These are phyloP conservation scores for Skeletonema tropicum DNA, from an alignment of 108 stramenopile species.

Conservation along the genomic window DNA sequence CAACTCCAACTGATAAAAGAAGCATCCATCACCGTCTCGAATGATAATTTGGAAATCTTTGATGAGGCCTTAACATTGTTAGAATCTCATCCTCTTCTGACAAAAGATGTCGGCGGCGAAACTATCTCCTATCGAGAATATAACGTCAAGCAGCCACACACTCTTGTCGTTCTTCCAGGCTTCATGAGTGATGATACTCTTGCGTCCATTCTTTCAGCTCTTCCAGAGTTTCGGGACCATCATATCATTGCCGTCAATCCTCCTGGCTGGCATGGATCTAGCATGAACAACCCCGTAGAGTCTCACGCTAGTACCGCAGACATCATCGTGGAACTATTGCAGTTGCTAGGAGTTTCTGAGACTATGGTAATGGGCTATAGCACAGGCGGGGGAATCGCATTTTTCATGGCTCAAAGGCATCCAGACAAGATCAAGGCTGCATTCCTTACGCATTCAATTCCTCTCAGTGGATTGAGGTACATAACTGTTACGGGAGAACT, in stretches of 20 bases:
- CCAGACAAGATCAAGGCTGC: constrained; percentile 27
- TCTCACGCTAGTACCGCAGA: constrained; percentile 35
- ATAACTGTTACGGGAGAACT: neutral
- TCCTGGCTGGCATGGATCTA: constrained; percentile 29
- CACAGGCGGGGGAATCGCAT: constrained; percentile 35
- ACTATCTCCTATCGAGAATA: constrained; percentile 34
- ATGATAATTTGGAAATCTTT: constrained; percentile 14
- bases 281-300: constrained; percentile 13
- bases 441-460: constrained; percentile 40
- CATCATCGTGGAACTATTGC: constrained; percentile 16
- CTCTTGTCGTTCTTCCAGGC: constrained; percentile 28
- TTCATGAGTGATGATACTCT: constrained; percentile 27
- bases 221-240: constrained; percentile 31
- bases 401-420: constrained; percentile 23
- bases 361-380: constrained; percentile 26
- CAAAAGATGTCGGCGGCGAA: constrained; percentile 15
- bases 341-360: constrained; percentile 9
- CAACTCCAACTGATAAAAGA: neutral
- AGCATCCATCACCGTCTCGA: neutral
- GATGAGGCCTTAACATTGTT: constrained; percentile 11
- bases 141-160: constrained; percentile 16
- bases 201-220: constrained; percentile 8
- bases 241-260: constrained; percentile 35
- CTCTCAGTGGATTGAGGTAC: constrained; percentile 8
- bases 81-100: constrained; percentile 14